Conservation (phyloP, 495 filamentous ascomycete species). For the Xylaria sp. region DNA sequence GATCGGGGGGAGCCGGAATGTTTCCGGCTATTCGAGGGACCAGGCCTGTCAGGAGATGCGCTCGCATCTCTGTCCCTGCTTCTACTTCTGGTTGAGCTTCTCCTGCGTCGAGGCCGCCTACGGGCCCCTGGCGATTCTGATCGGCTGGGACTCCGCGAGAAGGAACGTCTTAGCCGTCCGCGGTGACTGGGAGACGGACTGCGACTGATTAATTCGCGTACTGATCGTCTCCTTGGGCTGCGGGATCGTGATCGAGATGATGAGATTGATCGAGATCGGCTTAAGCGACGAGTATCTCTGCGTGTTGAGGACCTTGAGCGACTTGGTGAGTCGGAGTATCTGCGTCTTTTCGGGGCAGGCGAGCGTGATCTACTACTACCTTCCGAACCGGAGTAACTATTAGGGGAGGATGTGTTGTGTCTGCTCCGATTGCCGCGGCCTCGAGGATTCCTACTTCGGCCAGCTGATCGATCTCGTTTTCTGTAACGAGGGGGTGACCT, state of each 20-base stretch:
- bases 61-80: constrained; percentile 29
- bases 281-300: constrained; percentile 41
- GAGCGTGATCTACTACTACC: constrained; percentile 41
- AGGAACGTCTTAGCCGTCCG: constrained; percentile 52
- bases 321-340: constrained; percentile 42
- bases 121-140: constrained; percentile 45
- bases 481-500: constrained; percentile 50
- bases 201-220: constrained; percentile 49
- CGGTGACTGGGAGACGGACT: constrained; percentile 46
- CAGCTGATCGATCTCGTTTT: constrained; percentile 52
- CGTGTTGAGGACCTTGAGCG: constrained; percentile 46
- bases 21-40: constrained; percentile 52
- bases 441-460: constrained; percentile 12
- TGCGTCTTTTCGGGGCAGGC: constrained; percentile 40
- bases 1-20: constrained; percentile 45
- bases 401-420: constrained; percentile 39
- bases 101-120: constrained; percentile 35
- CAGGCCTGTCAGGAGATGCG: constrained; percentile 31
- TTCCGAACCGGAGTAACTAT: constrained; percentile 34
- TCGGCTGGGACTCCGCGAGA: constrained; percentile 49
- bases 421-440: constrained; percentile 33
- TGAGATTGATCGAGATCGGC: constrained; percentile 56
- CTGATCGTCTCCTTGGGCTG: constrained; percentile 49
- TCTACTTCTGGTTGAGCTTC: constrained; percentile 30
- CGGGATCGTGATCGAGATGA: constrained; percentile 38